Evolutionary conservation across 2,329 filamentous ascomycete genomes (phyloP).

Genomic region (Chlorencoelia australis): DNA sequence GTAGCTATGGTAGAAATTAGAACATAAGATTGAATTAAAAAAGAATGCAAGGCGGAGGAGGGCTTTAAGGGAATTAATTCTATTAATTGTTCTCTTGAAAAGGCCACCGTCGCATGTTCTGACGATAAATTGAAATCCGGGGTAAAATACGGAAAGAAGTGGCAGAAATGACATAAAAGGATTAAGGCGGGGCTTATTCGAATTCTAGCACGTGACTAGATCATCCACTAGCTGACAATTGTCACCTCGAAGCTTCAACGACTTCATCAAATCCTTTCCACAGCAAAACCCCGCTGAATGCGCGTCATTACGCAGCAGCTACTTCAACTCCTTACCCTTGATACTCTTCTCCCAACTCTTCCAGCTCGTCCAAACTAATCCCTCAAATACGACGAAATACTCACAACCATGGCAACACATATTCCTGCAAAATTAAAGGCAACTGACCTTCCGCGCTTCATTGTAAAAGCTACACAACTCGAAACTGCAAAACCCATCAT

Average conservation of each 20-base stretch:
- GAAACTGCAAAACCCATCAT: constrained; percentile 78
- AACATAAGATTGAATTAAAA: constrained; percentile 1
- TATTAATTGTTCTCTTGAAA: constrained; percentile 1
- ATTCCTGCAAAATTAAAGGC: constrained; percentile 66
- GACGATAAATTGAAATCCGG: constrained; percentile 2
- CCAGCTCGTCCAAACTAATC: too few relatives aligned
- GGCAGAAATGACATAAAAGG: constrained; percentile 2
- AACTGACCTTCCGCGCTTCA: constrained; percentile 76
- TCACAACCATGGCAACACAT: constrained; percentile 54
- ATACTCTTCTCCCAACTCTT: too few relatives aligned
- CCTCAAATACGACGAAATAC: too few relatives aligned
- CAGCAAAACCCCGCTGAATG: too few relatives aligned
- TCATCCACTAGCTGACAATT: too few relatives aligned
- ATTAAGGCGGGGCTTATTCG: too few relatives aligned
- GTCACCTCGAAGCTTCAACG: too few relatives aligned
- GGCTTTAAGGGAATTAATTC: background rate
- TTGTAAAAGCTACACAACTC: constrained; percentile 74
- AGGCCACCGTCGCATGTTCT: constrained; percentile 8
- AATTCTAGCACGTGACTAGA: too few relatives aligned
- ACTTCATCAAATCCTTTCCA: too few relatives aligned
- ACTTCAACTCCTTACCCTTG: too few relatives aligned
- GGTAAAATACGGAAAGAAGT: constrained; percentile 2
- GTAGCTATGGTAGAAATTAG: constrained; percentile 2
- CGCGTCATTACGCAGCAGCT: too few relatives aligned
- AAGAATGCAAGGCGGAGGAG: background rate